Evolutionary conservation across 768 basidiomycete species (phyloP).

Genomic region (Phaeotremella skinneri): DNA sequence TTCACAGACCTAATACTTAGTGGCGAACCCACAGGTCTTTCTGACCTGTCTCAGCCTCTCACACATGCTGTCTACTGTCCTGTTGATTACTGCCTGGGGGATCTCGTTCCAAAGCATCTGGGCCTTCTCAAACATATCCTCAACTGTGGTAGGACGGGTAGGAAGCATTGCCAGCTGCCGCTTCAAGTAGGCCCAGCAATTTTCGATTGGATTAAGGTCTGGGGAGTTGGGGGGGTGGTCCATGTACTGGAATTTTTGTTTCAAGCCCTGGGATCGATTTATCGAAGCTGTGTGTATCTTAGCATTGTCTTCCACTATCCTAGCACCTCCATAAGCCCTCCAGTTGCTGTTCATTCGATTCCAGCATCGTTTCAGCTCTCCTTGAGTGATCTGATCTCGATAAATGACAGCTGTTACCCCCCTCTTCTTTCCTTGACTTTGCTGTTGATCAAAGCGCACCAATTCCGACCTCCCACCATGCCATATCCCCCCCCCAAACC

Average conservation of each 20-base stretch:
- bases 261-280: conserved; percentile 4
- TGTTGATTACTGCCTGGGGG: conserved; percentile 15
- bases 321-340: conserved; percentile 19
- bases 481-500: conserved; percentile 20
- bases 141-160: conserved; percentile 10
- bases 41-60: too few species aligned
- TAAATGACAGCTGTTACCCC: conserved; percentile 22
- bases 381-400: conserved; percentile 20
- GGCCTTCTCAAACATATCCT: conserved; percentile 9
- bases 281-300: conserved; percentile 9
- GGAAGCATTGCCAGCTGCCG: conserved; percentile 8
- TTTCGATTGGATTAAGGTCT: conserved; percentile 26
- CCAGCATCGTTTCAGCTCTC: conserved; percentile 17
- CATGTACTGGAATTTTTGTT: conserved; percentile 10
- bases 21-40: too few species aligned
- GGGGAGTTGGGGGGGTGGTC: conserved; percentile 18
- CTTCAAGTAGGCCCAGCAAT: conserved; percentile 19
- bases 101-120: conserved; percentile 13
- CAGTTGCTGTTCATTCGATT: conserved; percentile 9
- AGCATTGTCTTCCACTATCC: conserved; percentile 20
- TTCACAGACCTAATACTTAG: too few species aligned
- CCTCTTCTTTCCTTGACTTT: conserved; percentile 18
- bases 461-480: conserved; percentile 18
- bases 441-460: conserved; percentile 14
- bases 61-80: too few species aligned